Conservation (phyloP, 2,329 filamentous ascomycete genomes). For the Plenodomus lindquistii region DNA sequence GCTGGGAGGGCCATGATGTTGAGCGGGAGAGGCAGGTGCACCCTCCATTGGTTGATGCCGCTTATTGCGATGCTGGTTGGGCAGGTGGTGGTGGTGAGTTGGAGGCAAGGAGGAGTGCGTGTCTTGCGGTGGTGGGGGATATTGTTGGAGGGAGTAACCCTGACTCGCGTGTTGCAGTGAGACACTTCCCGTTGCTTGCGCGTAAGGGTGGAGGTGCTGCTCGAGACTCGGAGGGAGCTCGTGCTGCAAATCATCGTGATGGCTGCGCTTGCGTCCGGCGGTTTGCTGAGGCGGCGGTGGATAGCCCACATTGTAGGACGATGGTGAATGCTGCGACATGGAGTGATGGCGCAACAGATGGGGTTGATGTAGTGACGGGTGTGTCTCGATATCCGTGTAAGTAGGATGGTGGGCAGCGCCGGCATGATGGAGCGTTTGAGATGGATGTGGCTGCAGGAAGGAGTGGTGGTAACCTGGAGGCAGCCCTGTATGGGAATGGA, state of each 20-base stretch:
- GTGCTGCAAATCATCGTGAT: slow-evolving; percentile 44
- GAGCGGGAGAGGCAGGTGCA: slow-evolving; percentile 39
- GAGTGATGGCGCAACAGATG: slow-evolving; percentile 40
- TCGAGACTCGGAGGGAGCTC: slow-evolving; percentile 47
- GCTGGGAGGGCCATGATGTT: slow-evolving; percentile 69
- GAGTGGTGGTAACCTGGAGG: slow-evolving; percentile 41
- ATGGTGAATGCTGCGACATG: slow-evolving; percentile 43
- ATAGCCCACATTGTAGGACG: slow-evolving; percentile 44
- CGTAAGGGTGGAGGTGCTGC: slow-evolving; percentile 44
- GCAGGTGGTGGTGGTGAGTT: slow-evolving; percentile 78
- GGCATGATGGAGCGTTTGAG: slow-evolving; percentile 46
- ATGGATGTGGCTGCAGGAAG: slow-evolving; percentile 43
- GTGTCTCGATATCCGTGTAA: slow-evolving; percentile 46
- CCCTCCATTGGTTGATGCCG: slow-evolving; percentile 60
- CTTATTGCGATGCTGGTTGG: slow-evolving; percentile 69
- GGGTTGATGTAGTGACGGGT: slow-evolving; percentile 41
- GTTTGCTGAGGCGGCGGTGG: slow-evolving; percentile 32
- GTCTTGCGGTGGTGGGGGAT: slow-evolving; percentile 30
- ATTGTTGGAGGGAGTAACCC: slow-evolving; percentile 43
- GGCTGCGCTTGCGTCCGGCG: slow-evolving; percentile 49
- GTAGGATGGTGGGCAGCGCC: slow-evolving; percentile 39
- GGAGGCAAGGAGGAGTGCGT: slow-evolving; percentile 32
- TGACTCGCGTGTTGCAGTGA: slow-evolving; percentile 47
- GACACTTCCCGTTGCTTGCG: slow-evolving; percentile 43
- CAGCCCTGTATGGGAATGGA: slow-evolving; percentile 44